phyloP scores from a whole-genome alignment of 371 early-diverging fungal genomes.

The Mortierella sp. region DNA sequence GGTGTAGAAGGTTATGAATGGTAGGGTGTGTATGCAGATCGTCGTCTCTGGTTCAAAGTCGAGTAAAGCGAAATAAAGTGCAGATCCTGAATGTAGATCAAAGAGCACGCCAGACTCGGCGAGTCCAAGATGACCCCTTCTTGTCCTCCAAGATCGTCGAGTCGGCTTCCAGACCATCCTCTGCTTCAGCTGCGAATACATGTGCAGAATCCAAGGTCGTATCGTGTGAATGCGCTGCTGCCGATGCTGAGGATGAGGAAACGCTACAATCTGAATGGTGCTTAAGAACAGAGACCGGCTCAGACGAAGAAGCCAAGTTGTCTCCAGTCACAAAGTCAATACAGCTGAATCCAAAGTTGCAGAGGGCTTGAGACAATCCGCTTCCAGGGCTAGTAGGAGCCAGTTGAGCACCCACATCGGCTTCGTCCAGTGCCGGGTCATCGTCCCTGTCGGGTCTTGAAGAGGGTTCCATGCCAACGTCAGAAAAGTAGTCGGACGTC shows the following conservation, averaged over 20 bases:
- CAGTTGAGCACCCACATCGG: neutral
- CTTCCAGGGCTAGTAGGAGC: conserved; percentile 28
- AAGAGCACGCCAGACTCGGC: conserved; percentile 35
- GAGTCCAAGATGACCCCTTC: conserved; percentile 28
- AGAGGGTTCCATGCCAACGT: neutral
- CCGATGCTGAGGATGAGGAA: neutral
- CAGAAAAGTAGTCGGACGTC: neutral
- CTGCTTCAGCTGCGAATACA: too few species aligned
- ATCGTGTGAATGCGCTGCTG: neutral
- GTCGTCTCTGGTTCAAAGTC: conserved; percentile 10
- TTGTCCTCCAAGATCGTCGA: conserved; percentile 7
- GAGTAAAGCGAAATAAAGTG: neutral
- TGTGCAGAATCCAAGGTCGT: neutral
- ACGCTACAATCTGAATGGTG: neutral
- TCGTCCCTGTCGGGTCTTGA: neutral
- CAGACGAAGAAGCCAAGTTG: neutral
- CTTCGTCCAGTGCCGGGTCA: neutral
- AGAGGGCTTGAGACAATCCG: conserved; percentile 29
- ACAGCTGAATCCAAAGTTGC: conserved; percentile 34
- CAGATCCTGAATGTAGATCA: conserved; percentile 5
- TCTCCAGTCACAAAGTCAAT: conserved; percentile 37
- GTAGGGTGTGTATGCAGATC: neutral
- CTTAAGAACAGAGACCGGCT: neutral
- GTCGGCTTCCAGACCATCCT: conserved; percentile 14
- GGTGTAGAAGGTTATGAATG: too few species aligned